Evolutionary conservation across 805 yeast species (phyloP).

Genomic region (Isabelozyma rhagii): DNA sequence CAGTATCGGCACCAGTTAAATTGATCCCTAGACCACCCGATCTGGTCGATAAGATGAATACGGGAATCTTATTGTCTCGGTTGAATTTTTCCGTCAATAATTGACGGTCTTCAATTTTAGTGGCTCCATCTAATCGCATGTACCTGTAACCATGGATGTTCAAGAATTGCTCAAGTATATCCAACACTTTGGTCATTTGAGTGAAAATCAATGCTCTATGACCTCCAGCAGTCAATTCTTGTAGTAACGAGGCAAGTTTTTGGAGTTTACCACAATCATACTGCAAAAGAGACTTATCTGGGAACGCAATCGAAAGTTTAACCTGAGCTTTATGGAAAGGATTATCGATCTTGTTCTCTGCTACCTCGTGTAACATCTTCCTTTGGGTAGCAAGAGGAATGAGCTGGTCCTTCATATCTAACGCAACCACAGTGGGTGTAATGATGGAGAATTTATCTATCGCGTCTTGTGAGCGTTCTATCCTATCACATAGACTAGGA

Average conservation of each 20-base stretch:
- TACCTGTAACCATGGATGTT: constrained; percentile 93
- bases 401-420: constrained; percentile 59
- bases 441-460: constrained; percentile 80
- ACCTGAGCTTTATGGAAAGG: constrained; percentile 81
- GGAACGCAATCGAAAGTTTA: constrained; percentile 88
- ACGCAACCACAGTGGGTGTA: constrained; percentile 81
- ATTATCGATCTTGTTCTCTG: constrained; percentile 41
- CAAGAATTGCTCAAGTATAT: constrained; percentile 86
- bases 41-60: constrained; percentile 88
- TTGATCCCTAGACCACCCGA: constrained; percentile 99
- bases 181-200: constrained; percentile 96
- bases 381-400: constrained; percentile 40
- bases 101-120: constrained; percentile 96
- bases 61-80: constrained; percentile 79
- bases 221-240: constrained; percentile 77
- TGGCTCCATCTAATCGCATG: constrained; percentile 95
- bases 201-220: constrained; percentile 95
- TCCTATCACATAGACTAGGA: constrained; percentile 23
- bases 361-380: constrained; percentile 26
- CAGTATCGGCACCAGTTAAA: constrained; percentile 97
- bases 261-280: constrained; percentile 98
- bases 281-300: constrained; percentile 87
- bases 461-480: constrained; percentile 38
- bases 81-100: constrained; percentile 90
- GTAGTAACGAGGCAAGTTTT: constrained; percentile 69